Evolutionary conservation across 2,329 filamentous ascomycete species (phyloP).

Genomic region (Parascedosporium putredinis): DNA sequence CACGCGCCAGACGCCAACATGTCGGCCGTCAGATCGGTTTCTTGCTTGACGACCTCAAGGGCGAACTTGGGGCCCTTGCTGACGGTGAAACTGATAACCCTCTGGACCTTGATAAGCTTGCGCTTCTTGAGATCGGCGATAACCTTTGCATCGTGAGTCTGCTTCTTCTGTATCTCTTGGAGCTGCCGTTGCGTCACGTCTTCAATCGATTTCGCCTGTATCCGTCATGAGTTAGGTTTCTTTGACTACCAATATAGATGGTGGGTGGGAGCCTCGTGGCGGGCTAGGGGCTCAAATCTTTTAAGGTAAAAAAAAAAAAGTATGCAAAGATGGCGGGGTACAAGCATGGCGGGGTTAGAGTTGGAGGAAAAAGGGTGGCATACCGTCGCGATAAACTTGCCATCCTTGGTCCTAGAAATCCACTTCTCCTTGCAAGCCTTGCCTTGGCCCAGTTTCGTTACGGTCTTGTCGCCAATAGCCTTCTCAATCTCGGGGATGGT

Average conservation of each 20-base stretch:
- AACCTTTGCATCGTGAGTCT: slow-evolving; percentile 64
- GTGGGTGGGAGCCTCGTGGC: too few relatives aligned
- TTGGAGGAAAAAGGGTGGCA: slow-evolving; percentile 16
- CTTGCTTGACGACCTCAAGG: slow-evolving; percentile 79
- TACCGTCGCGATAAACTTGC: slow-evolving; percentile 43
- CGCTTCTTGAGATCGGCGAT: slow-evolving; percentile 81
- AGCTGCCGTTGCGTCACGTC: slow-evolving; percentile 73
- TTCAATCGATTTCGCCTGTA: slow-evolving; percentile 62
- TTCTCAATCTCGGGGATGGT: slow-evolving; percentile 64
- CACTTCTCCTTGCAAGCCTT: slow-evolving; percentile 82
- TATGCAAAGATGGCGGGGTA: neutral
- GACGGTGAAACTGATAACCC: slow-evolving; percentile 76
- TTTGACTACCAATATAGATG: too few relatives aligned
- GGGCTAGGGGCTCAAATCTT: too few relatives aligned
- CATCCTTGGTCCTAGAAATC: slow-evolving; percentile 52
- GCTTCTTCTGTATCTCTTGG: slow-evolving; percentile 58
- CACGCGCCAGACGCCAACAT: slow-evolving; percentile 83
- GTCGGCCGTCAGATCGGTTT: slow-evolving; percentile 88
- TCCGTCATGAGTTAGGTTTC: neutral
- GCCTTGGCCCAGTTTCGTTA: slow-evolving; percentile 77
- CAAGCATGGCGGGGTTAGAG: neutral
- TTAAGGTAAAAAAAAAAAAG: neutral
- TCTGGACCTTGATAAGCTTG: slow-evolving; percentile 76
- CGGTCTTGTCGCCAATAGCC: slow-evolving; percentile 61
- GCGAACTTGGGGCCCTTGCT: slow-evolving; percentile 82